Evolutionary conservation across 1,284 basidiomycete genomes (phyloP).

Genomic region (Trichosporon asahii): DNA sequence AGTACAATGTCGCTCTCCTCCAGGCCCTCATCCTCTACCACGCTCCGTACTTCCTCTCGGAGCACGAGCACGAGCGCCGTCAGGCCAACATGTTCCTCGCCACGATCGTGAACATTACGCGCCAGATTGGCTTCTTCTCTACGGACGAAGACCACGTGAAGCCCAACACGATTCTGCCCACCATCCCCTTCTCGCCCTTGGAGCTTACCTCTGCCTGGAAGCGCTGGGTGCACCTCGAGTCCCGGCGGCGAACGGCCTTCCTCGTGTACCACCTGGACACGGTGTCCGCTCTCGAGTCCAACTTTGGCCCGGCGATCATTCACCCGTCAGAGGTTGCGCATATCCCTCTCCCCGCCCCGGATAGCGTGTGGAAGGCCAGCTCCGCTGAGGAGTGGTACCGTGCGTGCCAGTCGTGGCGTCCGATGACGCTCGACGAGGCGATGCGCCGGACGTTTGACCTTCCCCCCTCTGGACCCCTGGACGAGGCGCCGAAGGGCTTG

Average conservation of each 20-base stretch:
- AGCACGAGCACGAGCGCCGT: constrained; percentile 45
- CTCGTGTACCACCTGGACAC: constrained; percentile 54
- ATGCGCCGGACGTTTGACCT: constrained; percentile 49
- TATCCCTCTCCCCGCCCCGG: constrained; percentile 52
- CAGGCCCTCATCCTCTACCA: constrained; percentile 53
- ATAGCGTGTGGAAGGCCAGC: constrained; percentile 52
- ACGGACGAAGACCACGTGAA: constrained; percentile 44
- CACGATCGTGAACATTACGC: constrained; percentile 51
- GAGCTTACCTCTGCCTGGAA: constrained; percentile 50
- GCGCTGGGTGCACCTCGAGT: constrained; percentile 53
- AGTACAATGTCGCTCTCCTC: constrained; percentile 52
- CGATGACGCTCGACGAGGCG: constrained; percentile 47
- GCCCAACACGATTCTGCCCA: constrained; percentile 29
- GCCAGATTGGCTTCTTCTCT: constrained; percentile 52
- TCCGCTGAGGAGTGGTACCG: constrained; percentile 48
- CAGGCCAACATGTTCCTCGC: constrained; percentile 50
- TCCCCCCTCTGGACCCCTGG: constrained; percentile 41
- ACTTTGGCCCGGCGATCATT: constrained; percentile 45
- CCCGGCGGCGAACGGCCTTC: constrained; percentile 49
- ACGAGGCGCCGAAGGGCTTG: constrained; percentile 35
- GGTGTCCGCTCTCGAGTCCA: constrained; percentile 52
- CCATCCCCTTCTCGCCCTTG: constrained; percentile 34
- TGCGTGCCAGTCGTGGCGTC: constrained; percentile 38
- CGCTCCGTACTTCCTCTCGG: constrained; percentile 51
- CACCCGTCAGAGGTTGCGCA: constrained; percentile 44